Conservation (phyloP, 768 basidiomycete species). For the Hebeloma cylindrosporum region DNA sequence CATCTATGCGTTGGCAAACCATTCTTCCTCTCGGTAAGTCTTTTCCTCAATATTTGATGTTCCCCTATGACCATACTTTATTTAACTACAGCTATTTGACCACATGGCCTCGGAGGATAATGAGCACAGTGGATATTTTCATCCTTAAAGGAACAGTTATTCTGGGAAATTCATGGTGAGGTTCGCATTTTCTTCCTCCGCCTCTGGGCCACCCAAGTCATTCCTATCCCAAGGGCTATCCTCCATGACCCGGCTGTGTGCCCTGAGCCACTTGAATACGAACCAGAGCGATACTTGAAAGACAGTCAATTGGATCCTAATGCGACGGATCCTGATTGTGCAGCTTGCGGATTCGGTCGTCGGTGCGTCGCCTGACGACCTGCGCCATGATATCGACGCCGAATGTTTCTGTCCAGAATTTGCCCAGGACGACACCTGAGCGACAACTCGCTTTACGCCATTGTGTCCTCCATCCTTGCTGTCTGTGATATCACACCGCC, state of each 20-base stretch:
- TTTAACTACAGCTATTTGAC: slow-evolving; percentile 20
- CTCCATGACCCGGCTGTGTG: slow-evolving; percentile 39
- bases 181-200: neutral
- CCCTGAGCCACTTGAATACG: slow-evolving; percentile 34
- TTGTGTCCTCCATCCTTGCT: slow-evolving; percentile 21
- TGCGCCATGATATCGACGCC: neutral
- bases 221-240: slow-evolving; percentile 15
- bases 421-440: slow-evolving; percentile 27
- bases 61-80: neutral
- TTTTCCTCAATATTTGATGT: neutral
- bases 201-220: neutral
- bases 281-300: slow-evolving; percentile 33
- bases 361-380: slow-evolving; percentile 17
- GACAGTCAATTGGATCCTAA: slow-evolving; percentile 22
- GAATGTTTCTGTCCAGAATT: slow-evolving; percentile 15
- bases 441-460: slow-evolving; percentile 22
- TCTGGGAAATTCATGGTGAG: slow-evolving; percentile 30
- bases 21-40: slow-evolving; percentile 17
- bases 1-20: slow-evolving; percentile 21
- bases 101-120: slow-evolving; percentile 30
- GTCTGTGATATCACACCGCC: slow-evolving; percentile 26
- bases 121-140: slow-evolving; percentile 29
- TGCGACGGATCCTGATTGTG: slow-evolving; percentile 24
- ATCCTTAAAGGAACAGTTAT: slow-evolving; percentile 32
- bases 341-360: slow-evolving; percentile 35